Evolutionary conservation across 2,329 filamentous ascomycete genomes (phyloP), one percentile per base, ranked within the genome.

Genomic region (Teratosphaeria epicoccoides): DNA sequence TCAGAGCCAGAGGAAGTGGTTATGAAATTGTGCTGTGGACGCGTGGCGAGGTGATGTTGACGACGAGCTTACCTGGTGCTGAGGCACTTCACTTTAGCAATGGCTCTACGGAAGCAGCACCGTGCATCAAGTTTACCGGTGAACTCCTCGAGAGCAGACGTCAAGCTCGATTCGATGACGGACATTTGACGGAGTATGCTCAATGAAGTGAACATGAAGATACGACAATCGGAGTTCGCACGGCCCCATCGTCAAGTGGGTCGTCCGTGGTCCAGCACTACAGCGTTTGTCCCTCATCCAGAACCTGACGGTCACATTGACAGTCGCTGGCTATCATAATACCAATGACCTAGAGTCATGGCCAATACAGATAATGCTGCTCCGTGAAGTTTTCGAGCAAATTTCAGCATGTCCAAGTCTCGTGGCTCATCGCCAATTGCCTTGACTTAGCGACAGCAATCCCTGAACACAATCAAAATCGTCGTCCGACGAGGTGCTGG

Each of bases 381-480:
- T 40, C n/a, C 11, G n/a, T 17, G 20, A 40, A 17, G n/a, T 17
- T 17, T 17, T 20, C 33, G 20, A 20, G 20, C 33, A 40, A 40
- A 9, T 9, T 20, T 9, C 14, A 40, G 33, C 17, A n/a, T 17
- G 14, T 40, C 33, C 33, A 40, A 20, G n/a, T 17, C 17, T 40
- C n/a, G 29, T 2, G 3, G 14, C 28, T 62, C 52, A 75, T 55
- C 67, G 79, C 89, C 90, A 96, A 64, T 88, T 88, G n/a, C 90
- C 91, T 70, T 95, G 87, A 62, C 88, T 94, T 45, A 97, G 75
- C 48, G 87, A 91, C 56, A 96, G 69, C 57, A 97, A 71, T n/a
- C 88, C 88, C 50, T 91, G 88, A 46, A 95, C 84, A 64, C 88
- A 94, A 65, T 94, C 88, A 67, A 95, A 76, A 65, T 96, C 91